A percentile compares a stretch with the other conserved stretches of the same genome.
phyloP scores from a whole-genome alignment of 345 rosid species.

The Eucalyptus leucophloia region DNA sequence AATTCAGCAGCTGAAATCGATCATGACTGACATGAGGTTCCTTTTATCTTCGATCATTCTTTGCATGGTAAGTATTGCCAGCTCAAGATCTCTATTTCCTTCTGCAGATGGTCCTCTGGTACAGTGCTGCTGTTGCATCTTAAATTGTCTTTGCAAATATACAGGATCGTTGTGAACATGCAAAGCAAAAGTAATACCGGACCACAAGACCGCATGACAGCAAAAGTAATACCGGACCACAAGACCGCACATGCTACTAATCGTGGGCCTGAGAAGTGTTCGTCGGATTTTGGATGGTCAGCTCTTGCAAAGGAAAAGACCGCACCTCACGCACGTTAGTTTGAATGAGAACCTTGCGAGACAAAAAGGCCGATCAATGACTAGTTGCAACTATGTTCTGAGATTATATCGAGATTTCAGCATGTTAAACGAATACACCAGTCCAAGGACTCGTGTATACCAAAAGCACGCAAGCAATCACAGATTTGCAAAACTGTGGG shows the following conservation, averaged over 20 bases:
- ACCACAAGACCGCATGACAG: conserved; percentile 39
- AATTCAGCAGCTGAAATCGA: too few species aligned
- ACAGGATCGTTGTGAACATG: background rate
- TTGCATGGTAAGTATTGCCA: too few species aligned
- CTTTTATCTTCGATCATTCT: too few species aligned
- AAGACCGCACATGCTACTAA: conserved; percentile 53
- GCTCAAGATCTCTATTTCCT: conserved; percentile 67
- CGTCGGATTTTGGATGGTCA: conserved; percentile 80
- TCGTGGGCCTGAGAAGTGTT: conserved; percentile 71
- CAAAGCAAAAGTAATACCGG: conserved; percentile 6
- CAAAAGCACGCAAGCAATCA: conserved; percentile 81
- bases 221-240: conserved; percentile 29
- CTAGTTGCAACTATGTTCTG: background rate
- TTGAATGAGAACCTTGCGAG: background rate
- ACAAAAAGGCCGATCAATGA: background rate
- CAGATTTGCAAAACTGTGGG: conserved; percentile 89
- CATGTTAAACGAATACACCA: conserved; percentile 18
- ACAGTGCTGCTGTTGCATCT: conserved; percentile 46
- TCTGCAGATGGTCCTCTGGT: conserved; percentile 60
- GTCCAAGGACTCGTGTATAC: conserved; percentile 92
- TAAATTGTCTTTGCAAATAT: background rate
- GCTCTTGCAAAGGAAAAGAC: conserved; percentile 24
- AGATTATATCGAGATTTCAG: background rate
- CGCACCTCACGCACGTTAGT: background rate
- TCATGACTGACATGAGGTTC: too few species aligned